Base-by-base conservation (phyloP, 805 yeast species). In the Tetrapisispora iriomotensis region DNA sequence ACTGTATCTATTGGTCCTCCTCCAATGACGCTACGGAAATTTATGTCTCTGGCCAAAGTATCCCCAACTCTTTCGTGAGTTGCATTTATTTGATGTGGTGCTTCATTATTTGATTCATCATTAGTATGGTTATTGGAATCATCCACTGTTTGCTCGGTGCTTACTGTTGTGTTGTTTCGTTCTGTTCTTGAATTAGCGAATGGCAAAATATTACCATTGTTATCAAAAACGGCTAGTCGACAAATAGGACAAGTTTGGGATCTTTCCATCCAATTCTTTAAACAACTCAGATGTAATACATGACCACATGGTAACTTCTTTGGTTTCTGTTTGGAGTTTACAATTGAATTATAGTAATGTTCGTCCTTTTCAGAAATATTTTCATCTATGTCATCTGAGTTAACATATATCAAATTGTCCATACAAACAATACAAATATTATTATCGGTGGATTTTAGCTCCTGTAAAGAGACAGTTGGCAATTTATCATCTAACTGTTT, bases 181-280 rank as follows among this genome's bases (percentile, higher is more conserved):
- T 32, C 29, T 24, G 34, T 12, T 24, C 22, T 35, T 14, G 38
- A 8, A n/a, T 28, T 18, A 8, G 15, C 25, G 13, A 35, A 38
- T 12, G 47, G 48, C 23, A 44, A 44, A 14, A 55, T 50, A 25
- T 51, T 54, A 7, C 62, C 60, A 15, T 46, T 48, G 25, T 51
- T 56, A 36, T 55, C 65, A 45, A 76, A 70, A 2, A 86, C 94
- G 9, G 77, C 74, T 23, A 79, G 68, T 44, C 95, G 69, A 58
- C 98, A 92, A 39, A 88, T 76, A 1, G 98, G 98, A 64, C 98
- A 92, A n/a, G 76, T 74, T 49, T 81, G 90, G 0, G 95, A 85
- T 47, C 95, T 72, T 54, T 84, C 94, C 49, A 92, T 68, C 98
- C 98, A 92, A 48, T 82, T 80, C 53, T 85, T 82, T 45, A 92